Percentiles rank a stretch among this genome's conserved stretches.
phyloP scores from a whole-genome alignment of 495 filamentous ascomycete species.

The Lasiosphaeria hispida region DNA sequence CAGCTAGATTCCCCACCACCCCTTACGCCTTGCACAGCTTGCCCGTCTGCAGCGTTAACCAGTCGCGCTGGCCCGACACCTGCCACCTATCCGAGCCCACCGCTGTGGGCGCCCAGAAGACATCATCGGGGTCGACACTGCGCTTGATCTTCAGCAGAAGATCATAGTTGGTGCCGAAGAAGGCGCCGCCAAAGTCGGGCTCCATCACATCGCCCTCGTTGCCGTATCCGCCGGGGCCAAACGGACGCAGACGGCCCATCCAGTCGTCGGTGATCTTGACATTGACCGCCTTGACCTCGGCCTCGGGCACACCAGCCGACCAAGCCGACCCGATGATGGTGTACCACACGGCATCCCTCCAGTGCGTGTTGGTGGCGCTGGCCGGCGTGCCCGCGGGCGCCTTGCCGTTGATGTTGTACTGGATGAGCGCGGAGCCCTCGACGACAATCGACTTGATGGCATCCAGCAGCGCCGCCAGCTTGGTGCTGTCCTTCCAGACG shows the following conservation, averaged over 20 bases:
- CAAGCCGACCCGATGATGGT: too few relatives aligned
- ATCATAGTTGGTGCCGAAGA: slow-evolving; percentile 53
- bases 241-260: too few relatives aligned
- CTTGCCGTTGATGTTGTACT: slow-evolving; percentile 23
- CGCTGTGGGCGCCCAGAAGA: slow-evolving; percentile 56
- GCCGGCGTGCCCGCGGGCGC: slow-evolving; percentile 12
- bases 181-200: slow-evolving; percentile 60
- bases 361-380: slow-evolving; percentile 22
- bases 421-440: slow-evolving; percentile 21
- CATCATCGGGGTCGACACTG: slow-evolving; percentile 47
- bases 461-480: slow-evolving; percentile 22
- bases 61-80: slow-evolving; percentile 17
- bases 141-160: slow-evolving; percentile 49
- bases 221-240: slow-evolving; percentile 40
- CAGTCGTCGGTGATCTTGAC: too few relatives aligned
- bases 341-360: slow-evolving; percentile 14
- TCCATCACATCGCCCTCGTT: slow-evolving; percentile 59
- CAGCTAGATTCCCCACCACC: too few relatives aligned
- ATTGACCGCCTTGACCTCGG: too few relatives aligned
- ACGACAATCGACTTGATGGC: slow-evolving; percentile 20
- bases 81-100: slow-evolving; percentile 53
- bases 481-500: slow-evolving; percentile 29
- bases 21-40: slow-evolving; percentile 23
- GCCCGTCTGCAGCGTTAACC: slow-evolving; percentile 24
- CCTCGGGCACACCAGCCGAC: too few relatives aligned